Evolutionary conservation across 2,329 filamentous ascomycete species (phyloP), one percentile per base, ranked within the genome.

Genomic region (Talaromyces funiculosus): DNA sequence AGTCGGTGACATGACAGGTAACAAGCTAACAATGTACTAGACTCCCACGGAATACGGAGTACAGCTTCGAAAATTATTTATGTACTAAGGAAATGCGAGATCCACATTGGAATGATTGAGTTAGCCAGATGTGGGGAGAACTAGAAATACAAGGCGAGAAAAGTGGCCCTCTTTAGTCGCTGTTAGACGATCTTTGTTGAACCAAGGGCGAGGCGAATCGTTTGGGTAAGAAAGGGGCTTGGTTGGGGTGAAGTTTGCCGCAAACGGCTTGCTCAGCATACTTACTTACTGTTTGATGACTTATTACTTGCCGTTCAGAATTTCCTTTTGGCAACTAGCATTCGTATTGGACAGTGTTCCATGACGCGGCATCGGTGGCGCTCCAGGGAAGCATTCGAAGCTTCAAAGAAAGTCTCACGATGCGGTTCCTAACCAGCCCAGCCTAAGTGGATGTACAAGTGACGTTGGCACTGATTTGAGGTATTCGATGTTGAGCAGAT

Each of bases 1-100:
- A 53, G 31, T 24, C 37, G 22, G 53, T 56, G 53, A 56, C 49
- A 56, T 61, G 59, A 61, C 59, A 61, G 59, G 59, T 61, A 61
- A 61, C 59, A 61, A 47, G 37, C 58, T 53, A 60, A 16, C 53
- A 40, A 33, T 29, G 53, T 42, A 42, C 38, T 47, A 47, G 24
- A 29, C 26, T 51, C n/a, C 8, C 29, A 51, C 45, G 24, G 43
- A 47, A 47, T 29, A 49, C 45, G 26, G 45, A 51, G 45, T 3
- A 51, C 45, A 51, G 29, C 26, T 51, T 33, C 29, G 47, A 51
- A 29, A 51, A 12, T 22, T 40, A n/a, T n/a, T n/a, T n/a, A 45
- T n/a, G 38, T 24, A 57, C 35, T 24, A 49, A 53, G 29, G 35
- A 37, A 53, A 47, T 47, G 10, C 8, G 14, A 43, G 37, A 31